These are phyloP conservation scores for Pyrus hybrid DNA, from an alignment of 331 rosid species.

Conservation along the genomic window DNA sequence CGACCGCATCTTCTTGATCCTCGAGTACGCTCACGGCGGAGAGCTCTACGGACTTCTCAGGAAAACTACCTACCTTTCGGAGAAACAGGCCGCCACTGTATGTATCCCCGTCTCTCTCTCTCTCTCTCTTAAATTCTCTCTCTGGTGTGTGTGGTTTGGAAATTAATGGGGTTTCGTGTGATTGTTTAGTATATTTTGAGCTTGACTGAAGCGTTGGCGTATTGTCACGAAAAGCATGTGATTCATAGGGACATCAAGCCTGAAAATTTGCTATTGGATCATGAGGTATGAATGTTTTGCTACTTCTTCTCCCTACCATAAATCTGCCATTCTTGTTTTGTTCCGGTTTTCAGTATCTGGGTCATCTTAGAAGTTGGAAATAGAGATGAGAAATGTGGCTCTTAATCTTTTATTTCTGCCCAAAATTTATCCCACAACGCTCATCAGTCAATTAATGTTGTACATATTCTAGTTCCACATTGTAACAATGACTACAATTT, in stretches of 20 bases:
- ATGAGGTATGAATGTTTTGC: slow-evolving; percentile 43
- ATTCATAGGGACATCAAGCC: slow-evolving; percentile 96
- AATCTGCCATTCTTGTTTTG: no score
- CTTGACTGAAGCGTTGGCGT: slow-evolving; percentile 75
- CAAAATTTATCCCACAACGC: neutral
- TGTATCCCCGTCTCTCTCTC: neutral
- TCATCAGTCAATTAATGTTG: neutral
- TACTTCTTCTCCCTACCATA: neutral
- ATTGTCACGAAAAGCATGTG: slow-evolving; percentile 85
- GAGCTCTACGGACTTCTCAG: slow-evolving; percentile 71
- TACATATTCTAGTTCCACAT: no score
- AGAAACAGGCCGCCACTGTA: slow-evolving; percentile 68
- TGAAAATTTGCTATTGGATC: slow-evolving; percentile 79
- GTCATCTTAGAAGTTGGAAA: neutral
- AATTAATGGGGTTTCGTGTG: neutral
- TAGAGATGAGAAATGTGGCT: neutral
- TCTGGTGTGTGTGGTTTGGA: neutral
- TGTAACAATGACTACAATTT: neutral
- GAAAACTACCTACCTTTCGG: slow-evolving; percentile 38
- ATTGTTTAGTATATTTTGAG: slow-evolving; percentile 57
- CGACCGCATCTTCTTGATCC: slow-evolving; percentile 70
- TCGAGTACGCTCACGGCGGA: slow-evolving; percentile 85
- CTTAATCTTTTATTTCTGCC: neutral
- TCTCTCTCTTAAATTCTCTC: neutral
- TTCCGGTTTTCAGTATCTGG: neutral